phyloP scores from a whole-genome alignment of 441 rosid genomes.

The Adansonia rubrostipa region DNA sequence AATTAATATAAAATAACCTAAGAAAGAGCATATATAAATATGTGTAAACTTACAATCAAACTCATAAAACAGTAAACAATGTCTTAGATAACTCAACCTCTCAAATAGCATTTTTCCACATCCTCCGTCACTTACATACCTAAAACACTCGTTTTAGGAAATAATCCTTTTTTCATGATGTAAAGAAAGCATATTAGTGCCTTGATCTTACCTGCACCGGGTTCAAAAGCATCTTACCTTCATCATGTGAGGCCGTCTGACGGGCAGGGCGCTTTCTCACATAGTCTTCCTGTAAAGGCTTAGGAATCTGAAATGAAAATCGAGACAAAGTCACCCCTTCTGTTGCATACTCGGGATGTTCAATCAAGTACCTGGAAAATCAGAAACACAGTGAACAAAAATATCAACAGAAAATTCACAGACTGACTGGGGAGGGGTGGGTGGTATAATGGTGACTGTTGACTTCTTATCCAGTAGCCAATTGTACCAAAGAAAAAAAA shows the following conservation, averaged over 20 bases:
- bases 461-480: not conserved
- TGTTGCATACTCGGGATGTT: constrained; percentile 59
- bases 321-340: constrained; percentile 63
- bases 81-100: not conserved
- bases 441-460: not conserved
- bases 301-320: constrained; percentile 90
- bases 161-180: not conserved
- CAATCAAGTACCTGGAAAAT: constrained; percentile 63
- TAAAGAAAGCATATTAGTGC: constrained; percentile 18
- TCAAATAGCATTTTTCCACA: not conserved
- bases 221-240: constrained; percentile 39
- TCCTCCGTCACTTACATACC: constrained; percentile 4
- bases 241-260: constrained; percentile 40
- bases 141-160: not conserved
- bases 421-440: not conserved
- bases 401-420: constrained; percentile 7
- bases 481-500: not conserved
- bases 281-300: constrained; percentile 76
- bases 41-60: constrained; percentile 5
- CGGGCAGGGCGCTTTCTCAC: constrained; percentile 74
- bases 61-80: not conserved
- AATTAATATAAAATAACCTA: not conserved
- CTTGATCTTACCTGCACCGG: constrained; percentile 53
- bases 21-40: not conserved
- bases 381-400: constrained; percentile 13